Evolutionary conservation across 164 flowering plant species (phyloP).

Genomic region (Vitis rupestris): DNA sequence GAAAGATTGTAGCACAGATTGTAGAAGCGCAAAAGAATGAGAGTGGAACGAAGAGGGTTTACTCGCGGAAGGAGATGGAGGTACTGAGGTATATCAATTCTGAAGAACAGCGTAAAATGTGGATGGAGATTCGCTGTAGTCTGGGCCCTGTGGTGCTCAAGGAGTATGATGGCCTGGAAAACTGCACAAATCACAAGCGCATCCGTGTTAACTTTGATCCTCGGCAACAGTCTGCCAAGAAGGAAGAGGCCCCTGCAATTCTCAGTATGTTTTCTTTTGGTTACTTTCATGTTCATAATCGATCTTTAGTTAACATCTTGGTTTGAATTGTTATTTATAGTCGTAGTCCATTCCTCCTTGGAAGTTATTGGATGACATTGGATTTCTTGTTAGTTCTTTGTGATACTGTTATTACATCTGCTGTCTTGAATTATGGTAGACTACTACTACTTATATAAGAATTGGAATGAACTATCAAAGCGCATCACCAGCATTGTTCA

Average conservation of each 20-base stretch:
- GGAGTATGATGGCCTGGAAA: slow-evolving; percentile 46
- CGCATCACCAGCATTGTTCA: too few relatives aligned
- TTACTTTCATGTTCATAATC: background rate
- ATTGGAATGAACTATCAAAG: too few relatives aligned
- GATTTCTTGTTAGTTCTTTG: too few relatives aligned
- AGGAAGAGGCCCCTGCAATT: slow-evolving; percentile 16
- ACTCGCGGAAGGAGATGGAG: slow-evolving; percentile 60
- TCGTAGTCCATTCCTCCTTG: too few relatives aligned
- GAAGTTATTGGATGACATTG: too few relatives aligned
- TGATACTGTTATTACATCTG: too few relatives aligned
- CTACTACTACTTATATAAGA: too few relatives aligned
- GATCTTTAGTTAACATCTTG: background rate
- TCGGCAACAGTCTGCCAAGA: slow-evolving; percentile 13
- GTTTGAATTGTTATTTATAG: background rate
- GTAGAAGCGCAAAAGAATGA: slow-evolving; percentile 8
- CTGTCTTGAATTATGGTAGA: too few relatives aligned
- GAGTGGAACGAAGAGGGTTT: slow-evolving; percentile 24
- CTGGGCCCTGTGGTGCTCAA: slow-evolving; percentile 38
- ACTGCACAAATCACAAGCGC: slow-evolving; percentile 26
- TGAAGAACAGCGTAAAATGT: slow-evolving; percentile 50
- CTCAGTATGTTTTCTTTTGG: slow-evolving; percentile 24
- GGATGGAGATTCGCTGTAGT: slow-evolving; percentile 56
- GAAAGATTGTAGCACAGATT: background rate
- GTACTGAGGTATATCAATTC: slow-evolving; percentile 45
- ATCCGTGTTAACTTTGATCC: slow-evolving; percentile 15